Evolutionary conservation across 306 rosid species (phyloP).

Genomic region (Citrullus colocynthis): DNA sequence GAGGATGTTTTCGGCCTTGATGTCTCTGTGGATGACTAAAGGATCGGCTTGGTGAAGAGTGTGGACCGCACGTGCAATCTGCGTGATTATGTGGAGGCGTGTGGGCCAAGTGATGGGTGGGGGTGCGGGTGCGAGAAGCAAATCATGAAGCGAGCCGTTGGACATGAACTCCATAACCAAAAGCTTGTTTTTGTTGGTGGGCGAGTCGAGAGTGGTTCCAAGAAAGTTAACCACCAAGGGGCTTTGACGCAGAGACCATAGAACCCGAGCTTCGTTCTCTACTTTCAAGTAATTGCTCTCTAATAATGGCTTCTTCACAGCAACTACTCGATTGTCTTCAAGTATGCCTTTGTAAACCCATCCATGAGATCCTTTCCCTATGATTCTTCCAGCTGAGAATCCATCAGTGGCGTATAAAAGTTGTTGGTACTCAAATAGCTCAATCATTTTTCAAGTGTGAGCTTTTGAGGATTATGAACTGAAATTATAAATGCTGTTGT

Average conservation of each 20-base stretch:
- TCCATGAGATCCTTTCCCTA: slow-evolving; percentile 63
- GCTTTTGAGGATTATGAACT: too few species aligned
- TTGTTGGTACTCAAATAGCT: slow-evolving; percentile 25
- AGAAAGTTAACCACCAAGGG: slow-evolving; percentile 23
- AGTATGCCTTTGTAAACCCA: slow-evolving; percentile 26
- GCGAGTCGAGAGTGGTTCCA: slow-evolving; percentile 20
- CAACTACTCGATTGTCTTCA: slow-evolving; percentile 17
- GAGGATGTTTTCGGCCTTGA: slow-evolving; percentile 39
- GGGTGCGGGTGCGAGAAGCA: slow-evolving; percentile 8
- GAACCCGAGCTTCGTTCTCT: slow-evolving; percentile 28
- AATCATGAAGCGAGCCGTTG: slow-evolving; percentile 40
- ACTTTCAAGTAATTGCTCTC: slow-evolving; percentile 15
- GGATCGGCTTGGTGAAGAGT: slow-evolving; percentile 35
- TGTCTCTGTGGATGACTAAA: slow-evolving; percentile 43
- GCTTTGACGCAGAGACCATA: slow-evolving; percentile 10
- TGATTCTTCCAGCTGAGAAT: slow-evolving; percentile 22
- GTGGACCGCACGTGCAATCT: slow-evolving; percentile 24
- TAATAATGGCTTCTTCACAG: slow-evolving; percentile 28
- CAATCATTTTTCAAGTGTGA: slow-evolving; percentile 2
- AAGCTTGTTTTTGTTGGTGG: not conserved
- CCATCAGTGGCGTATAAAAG: slow-evolving; percentile 29
- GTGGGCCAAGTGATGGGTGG: slow-evolving; percentile 16
- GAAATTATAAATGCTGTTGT: too few species aligned
- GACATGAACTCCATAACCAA: slow-evolving; percentile 47
- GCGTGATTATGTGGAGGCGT: slow-evolving; percentile 31